A percentile compares a stretch with the other conserved stretches of the same genome.
phyloP scores from a whole-genome alignment of 163 green algal species.

The Smithsoniella earleae region DNA sequence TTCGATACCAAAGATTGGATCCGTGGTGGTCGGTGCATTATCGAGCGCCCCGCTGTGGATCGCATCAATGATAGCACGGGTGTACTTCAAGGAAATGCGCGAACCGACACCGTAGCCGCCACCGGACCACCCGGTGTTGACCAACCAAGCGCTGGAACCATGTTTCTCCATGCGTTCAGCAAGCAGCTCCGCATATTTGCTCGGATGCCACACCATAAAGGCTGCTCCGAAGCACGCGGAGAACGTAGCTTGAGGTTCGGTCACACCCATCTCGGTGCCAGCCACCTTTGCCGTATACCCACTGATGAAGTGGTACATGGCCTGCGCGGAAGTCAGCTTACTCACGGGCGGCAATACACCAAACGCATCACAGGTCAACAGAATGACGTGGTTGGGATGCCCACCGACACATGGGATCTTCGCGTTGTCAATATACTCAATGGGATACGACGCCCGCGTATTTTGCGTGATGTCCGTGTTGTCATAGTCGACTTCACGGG shows the following conservation, averaged over 20 bases:
- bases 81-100: constrained; percentile 87
- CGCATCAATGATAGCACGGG: constrained; percentile 88
- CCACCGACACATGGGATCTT: constrained; percentile 79
- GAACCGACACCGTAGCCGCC: constrained; percentile 78
- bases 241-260: constrained; percentile 91
- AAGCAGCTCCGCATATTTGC: constrained; percentile 88
- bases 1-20: constrained; percentile 74
- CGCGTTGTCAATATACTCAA: constrained; percentile 91
- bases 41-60: constrained; percentile 85
- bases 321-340: constrained; percentile 78
- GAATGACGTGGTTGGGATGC: constrained; percentile 89
- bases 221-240: constrained; percentile 88
- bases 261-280: constrained; percentile 87
- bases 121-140: constrained; percentile 91
- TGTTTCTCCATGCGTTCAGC: constrained; percentile 83
- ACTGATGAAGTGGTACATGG: constrained; percentile 96
- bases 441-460: constrained; percentile 89
- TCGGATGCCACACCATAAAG: constrained; percentile 84
- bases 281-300: constrained; percentile 91
- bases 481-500: constrained; percentile 65
- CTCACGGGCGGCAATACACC: constrained; percentile 87
- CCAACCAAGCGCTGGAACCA: constrained; percentile 70
- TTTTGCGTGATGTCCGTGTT: constrained; percentile 71
- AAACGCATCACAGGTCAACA: constrained; percentile 93
- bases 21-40: constrained; percentile 47